Percentiles rank a stretch among this genome's conserved stretches.
Evolutionary conservation across 495 filamentous ascomycete species (phyloP).

Genomic region (Chlorociboria aeruginascens): DNA sequence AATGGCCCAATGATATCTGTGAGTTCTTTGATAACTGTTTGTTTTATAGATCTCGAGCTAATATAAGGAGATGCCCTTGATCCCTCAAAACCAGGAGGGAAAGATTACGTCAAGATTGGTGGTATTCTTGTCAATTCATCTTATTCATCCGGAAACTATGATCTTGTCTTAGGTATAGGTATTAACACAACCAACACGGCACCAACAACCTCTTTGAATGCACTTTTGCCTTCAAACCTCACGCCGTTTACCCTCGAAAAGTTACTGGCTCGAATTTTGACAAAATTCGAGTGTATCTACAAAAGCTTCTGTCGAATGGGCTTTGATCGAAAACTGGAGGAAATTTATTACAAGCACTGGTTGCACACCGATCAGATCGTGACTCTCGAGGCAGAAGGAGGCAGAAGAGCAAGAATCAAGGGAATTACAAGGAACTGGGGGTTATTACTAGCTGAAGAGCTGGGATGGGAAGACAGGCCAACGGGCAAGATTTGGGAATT

Average conservation of each 20-base stretch:
- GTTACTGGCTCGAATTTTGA: slow-evolving; percentile 71
- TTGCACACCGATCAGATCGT: slow-evolving; percentile 86
- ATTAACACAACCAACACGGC: slow-evolving; percentile 77
- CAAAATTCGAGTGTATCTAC: slow-evolving; percentile 70
- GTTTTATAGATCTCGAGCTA: not conserved
- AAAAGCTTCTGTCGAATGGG: slow-evolving; percentile 57
- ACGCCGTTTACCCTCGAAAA: slow-evolving; percentile 63
- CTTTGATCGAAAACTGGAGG: slow-evolving; percentile 60
- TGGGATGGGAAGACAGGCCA: slow-evolving; percentile 54
- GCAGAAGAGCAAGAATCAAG: slow-evolving; percentile 64
- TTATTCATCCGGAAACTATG: slow-evolving; percentile 66
- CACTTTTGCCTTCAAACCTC: slow-evolving; percentile 42
- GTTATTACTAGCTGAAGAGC: slow-evolving; percentile 69
- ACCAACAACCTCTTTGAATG: slow-evolving; percentile 79
- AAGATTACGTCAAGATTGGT: slow-evolving; percentile 77
- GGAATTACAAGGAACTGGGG: slow-evolving; percentile 88
- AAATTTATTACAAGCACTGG: slow-evolving; percentile 77
- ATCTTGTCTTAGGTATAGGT: slow-evolving; percentile 81
- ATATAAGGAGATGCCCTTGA: slow-evolving; percentile 50
- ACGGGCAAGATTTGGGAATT: slow-evolving; percentile 74
- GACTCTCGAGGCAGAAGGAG: slow-evolving; percentile 73
- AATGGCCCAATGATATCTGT: slow-evolving; percentile 96
- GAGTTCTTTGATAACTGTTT: slow-evolving; percentile 6
- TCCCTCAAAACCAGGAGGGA: slow-evolving; percentile 45
- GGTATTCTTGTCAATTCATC: slow-evolving; percentile 88